Conservation (phyloP, 192 early-diverging fungal genomes). For the Coemansia sp. region DNA sequence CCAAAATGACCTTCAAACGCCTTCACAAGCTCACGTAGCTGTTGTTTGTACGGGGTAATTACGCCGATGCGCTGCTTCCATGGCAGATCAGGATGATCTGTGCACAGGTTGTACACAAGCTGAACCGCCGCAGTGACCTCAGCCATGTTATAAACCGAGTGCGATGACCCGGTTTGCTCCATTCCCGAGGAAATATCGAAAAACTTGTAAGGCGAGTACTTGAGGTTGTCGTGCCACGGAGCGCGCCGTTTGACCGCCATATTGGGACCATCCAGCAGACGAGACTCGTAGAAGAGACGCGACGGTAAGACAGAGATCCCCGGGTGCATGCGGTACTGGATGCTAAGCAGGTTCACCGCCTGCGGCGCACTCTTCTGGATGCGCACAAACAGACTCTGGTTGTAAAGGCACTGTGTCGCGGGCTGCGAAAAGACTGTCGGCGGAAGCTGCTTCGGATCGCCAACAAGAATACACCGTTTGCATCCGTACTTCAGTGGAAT, state of each 20-base stretch:
- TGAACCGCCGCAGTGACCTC: conserved; percentile 75
- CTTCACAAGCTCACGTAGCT: conserved; percentile 70
- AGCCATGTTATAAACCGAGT: conserved; percentile 73
- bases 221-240: conserved; percentile 64
- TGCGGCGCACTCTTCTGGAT: conserved; percentile 66
- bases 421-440: conserved; percentile 81
- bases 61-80: conserved; percentile 77
- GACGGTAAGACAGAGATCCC: conserved; percentile 82
- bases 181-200: conserved; percentile 67
- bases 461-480: no score
- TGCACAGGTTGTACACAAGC: conserved; percentile 66
- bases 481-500: no score
- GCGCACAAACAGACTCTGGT: conserved; percentile 87
- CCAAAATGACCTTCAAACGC: no score
- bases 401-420: conserved; percentile 70
- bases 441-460: no score
- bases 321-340: no score
- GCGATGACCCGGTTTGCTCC: conserved; percentile 61
- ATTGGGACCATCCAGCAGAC: conserved; percentile 76
- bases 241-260: conserved; percentile 63
- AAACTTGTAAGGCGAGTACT: conserved; percentile 76
- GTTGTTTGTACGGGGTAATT: conserved; percentile 92
- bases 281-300: conserved; percentile 73
- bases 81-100: conserved; percentile 54
- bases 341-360: conserved; percentile 71